phyloP scores from a whole-genome alignment of 768 basidiomycete species.

The Naganishia friedmannii region DNA sequence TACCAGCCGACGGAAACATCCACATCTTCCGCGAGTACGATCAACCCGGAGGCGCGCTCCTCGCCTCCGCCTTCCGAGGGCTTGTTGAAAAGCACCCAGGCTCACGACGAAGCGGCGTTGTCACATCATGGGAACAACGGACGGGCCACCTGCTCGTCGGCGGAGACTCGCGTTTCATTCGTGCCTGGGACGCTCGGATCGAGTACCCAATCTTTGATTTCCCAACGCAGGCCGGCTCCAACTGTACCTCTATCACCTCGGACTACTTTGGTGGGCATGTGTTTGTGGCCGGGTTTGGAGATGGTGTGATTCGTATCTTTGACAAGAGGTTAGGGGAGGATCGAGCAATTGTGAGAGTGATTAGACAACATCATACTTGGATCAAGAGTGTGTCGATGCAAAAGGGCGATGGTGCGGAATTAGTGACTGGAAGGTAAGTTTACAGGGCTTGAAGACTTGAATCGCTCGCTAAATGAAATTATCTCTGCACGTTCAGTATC shows the following conservation, averaged over 20 bases:
- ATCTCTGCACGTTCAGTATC: conserved; percentile 57
- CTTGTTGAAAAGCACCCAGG: conserved; percentile 70
- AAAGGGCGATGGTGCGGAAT: conserved; percentile 64
- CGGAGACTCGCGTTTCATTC: conserved; percentile 82
- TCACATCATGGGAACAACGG: conserved; percentile 90
- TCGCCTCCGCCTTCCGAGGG: conserved; percentile 90
- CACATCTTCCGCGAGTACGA: conserved; percentile 92
- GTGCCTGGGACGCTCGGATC: conserved; percentile 92
- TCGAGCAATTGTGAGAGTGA: conserved; percentile 74
- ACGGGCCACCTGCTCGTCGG: conserved; percentile 81
- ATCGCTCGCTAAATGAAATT: not conserved
- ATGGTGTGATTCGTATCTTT: conserved; percentile 83
- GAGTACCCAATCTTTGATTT: conserved; percentile 72
- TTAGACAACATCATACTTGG: conserved; percentile 77
- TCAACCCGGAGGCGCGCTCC: conserved; percentile 69
- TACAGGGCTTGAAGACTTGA: not conserved
- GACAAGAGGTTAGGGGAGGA: conserved; percentile 84
- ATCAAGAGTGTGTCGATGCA: conserved; percentile 87
- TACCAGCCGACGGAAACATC: conserved; percentile 71
- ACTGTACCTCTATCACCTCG: conserved; percentile 77
- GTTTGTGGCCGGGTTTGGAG: conserved; percentile 86
- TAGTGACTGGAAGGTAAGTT: conserved; percentile 79
- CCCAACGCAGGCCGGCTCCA: conserved; percentile 82
- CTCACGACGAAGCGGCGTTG: conserved; percentile 74
- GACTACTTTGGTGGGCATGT: conserved; percentile 68